Evolutionary conservation across 2,329 filamentous ascomycete species (phyloP), one percentile per base, ranked within the genome.

Genomic region (Venturia asperata): DNA sequence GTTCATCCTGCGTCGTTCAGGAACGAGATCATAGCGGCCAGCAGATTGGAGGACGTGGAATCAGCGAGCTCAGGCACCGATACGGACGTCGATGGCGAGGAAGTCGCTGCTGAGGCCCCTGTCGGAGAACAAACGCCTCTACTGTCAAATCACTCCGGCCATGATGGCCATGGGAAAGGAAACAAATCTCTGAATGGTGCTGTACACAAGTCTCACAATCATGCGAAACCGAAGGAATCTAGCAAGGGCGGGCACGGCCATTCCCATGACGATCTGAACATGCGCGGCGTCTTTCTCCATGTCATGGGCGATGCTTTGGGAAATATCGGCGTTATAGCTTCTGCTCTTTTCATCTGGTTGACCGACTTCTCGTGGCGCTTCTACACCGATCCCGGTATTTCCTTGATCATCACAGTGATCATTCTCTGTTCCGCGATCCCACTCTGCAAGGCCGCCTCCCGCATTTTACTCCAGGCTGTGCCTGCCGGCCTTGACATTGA

Each of bases 391-490:
- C 94, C 94, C 0, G 85, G 86, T 21, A 93, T 99, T 67, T 99
- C 94, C 0, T 85, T 99, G 19, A 83, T 97, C 76, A 99, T 99
- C 76, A 97, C 94, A 1, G 77, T 92, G 67, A 87, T 88, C 71
- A 88, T 88, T 66, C 81, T 88, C 52, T 83, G 83, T 69, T 90
- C 89, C 1, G 88, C 89, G 9, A 85, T 94, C 62, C 90, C 91
- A 1, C 84, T 95, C 27, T 92, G 90, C 68, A 84, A 86, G 69
- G 90, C 89, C 39, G 91, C 90, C 5, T 87, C 89, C 62, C 89
- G 94, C 71, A 96, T 99, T 65, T 84, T 99, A 17, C 84, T 99
- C 0, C 94, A 99, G 77, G 94, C 93, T 2, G 96, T 94, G 0
- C 94, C 94, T 0, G 88, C 92, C 66, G 90, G 93, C 64, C 87